These are phyloP conservation scores for Diaporthe citriasiana DNA, from an alignment of 2,329 filamentous ascomycete species.

Conservation along the genomic window DNA sequence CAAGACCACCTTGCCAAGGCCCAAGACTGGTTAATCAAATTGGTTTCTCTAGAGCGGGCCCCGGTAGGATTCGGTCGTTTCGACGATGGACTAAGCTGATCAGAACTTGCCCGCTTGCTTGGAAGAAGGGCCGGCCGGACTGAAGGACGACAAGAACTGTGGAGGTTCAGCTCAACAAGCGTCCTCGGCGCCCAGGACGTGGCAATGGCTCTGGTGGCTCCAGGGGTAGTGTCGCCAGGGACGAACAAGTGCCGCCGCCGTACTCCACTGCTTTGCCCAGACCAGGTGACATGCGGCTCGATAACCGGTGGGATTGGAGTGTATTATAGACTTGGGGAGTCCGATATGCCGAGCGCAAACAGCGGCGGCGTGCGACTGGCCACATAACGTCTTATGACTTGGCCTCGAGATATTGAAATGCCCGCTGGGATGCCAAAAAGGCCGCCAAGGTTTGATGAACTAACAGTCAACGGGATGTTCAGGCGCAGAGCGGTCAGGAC, in stretches of 20 bases:
- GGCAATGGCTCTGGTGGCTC: not conserved
- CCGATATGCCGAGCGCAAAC: constrained; percentile 24
- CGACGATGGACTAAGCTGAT: constrained; percentile 2
- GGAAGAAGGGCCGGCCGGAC: not conserved
- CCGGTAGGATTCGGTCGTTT: constrained; percentile 8
- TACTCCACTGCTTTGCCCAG: not conserved
- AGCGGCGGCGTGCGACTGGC: constrained; percentile 19
- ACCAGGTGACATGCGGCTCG: constrained; percentile 17
- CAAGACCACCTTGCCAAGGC: constrained; percentile 3
- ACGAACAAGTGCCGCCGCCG: constrained; percentile 1
- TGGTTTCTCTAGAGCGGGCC: constrained; percentile 6
- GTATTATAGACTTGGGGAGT: constrained; percentile 1
- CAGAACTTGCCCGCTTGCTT: not conserved
- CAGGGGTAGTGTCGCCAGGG: not conserved
- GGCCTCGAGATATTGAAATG: constrained; percentile 3
- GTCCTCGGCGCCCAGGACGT: constrained; percentile 3
- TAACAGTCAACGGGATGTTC: constrained; percentile 19
- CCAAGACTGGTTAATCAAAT: constrained; percentile 19
- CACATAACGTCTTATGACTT: constrained; percentile 2
- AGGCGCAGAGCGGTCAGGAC: constrained; percentile 14
- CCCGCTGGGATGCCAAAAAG: not conserved
- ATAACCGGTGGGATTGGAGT: not conserved
- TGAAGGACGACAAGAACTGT: not conserved
- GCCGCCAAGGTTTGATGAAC: constrained; percentile 30
- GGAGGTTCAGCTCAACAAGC: not conserved